Base-by-base conservation (phyloP, 139 green algal genomes). In the Closterium sp. region DNA sequence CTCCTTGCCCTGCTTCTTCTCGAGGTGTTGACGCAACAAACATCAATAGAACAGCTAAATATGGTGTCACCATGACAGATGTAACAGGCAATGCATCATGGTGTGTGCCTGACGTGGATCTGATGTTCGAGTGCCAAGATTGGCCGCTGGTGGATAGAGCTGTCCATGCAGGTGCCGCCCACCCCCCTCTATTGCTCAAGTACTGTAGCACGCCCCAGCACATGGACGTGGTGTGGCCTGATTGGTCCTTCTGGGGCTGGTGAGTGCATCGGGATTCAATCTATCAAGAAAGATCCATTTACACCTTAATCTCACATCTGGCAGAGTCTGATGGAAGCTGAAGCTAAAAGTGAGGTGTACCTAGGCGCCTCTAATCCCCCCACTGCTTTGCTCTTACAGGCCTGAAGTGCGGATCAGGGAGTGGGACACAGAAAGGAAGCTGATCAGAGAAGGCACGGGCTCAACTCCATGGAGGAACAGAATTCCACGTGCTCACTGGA, bases 241-340 rank as follows among this genome's bases (percentile, higher is more conserved):
- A 93, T 88, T 93, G 73, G 73, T 91, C 86, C 87, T 93, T 93
- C 88, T 93, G 91, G 91, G 91, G 91, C 91, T 93, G 91, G 91
- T 93, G n/a, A 91, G 86, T 50, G 87, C 38, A 50, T 50, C 38
- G 11, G 38, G 38, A 50, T 17, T 50, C 38, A 50, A 9, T 7
- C 38, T 50, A 50, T 50, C 13, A 9, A 50, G 13, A 50, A 50
- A 13, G 1, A 11, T 50, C 5, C 4, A 9, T 50, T 50, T 17
- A 50, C 5, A 50, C 38, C 38, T 50, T 7, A 50, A 7, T 50
- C 38, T 50, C 38, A 9, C 38, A 50, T 7, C 38, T 50, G 38
- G 38, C 38, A 50, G 13, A 50, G 13, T 50, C 38, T 50, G 38
- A 50, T 50, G 38, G 7, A 50, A 50, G 11, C 13, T 50, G 38